A percentile compares a stretch with the other conserved stretches of the same genome.
These are phyloP conservation scores for Orbilia oligospora DNA, from an alignment of 2,329 filamentous ascomycete species.

Conservation along the genomic window DNA sequence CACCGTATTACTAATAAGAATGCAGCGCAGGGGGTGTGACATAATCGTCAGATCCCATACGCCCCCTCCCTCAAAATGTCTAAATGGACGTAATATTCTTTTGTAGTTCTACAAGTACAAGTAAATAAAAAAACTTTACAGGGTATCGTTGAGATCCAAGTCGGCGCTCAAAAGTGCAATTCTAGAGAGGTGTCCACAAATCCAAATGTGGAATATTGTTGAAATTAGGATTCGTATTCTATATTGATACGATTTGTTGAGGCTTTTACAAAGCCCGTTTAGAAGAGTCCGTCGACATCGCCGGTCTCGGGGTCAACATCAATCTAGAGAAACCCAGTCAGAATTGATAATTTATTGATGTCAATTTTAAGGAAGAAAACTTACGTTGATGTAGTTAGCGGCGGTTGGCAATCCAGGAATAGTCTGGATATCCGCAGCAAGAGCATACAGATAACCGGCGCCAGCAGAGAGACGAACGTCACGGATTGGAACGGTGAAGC, in stretches of 20 bases:
- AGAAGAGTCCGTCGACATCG: constrained; percentile 91
- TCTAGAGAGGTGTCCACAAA: constrained; percentile 30
- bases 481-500: constrained; percentile 93
- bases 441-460: constrained; percentile 92
- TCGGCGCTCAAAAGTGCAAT: constrained; percentile 37
- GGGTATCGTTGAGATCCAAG: constrained; percentile 61
- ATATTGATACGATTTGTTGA: background rate
- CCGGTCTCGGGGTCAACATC: constrained; percentile 82
- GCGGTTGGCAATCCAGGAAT: constrained; percentile 76
- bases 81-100: constrained; percentile 4
- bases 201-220: constrained; percentile 48
- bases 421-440: constrained; percentile 97
- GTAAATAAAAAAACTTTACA: constrained; percentile 17
- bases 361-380: background rate
- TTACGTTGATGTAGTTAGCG: constrained; percentile 58
- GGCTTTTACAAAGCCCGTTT: constrained; percentile 66
- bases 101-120: constrained; percentile 53
- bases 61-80: background rate
- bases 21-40: background rate
- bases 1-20: background rate
- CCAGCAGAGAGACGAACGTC: constrained; percentile 95
- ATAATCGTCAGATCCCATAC: background rate
- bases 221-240: constrained; percentile 41
- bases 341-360: background rate
- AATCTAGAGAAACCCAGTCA: constrained; percentile 66